phyloP scores from a whole-genome alignment of 495 filamentous ascomycete genomes.

The Lineolata rhizophorae region DNA sequence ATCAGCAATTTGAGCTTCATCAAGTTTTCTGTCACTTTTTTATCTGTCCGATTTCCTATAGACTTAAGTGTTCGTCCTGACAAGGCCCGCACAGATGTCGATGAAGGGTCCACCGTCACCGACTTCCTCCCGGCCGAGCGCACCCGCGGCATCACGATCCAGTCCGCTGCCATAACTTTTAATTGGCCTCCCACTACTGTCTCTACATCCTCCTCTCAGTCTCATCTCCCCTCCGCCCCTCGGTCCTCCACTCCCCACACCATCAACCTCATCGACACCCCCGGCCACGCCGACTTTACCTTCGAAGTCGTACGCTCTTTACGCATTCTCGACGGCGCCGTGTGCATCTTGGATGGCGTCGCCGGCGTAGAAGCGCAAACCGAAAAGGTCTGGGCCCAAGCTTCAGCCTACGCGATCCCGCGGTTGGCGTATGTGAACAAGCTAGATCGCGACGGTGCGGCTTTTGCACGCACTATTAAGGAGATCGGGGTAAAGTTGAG shows the following conservation, averaged over 20 bases:
- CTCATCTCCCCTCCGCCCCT: neutral
- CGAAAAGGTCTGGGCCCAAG: slow-evolving; percentile 89
- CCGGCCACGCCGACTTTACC: slow-evolving; percentile 94
- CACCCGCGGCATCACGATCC: slow-evolving; percentile 88
- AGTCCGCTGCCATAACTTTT: slow-evolving; percentile 92
- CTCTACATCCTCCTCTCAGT: slow-evolving; percentile 5
- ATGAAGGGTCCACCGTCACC: slow-evolving; percentile 91
- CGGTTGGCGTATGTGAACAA: slow-evolving; percentile 86
- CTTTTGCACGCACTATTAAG: slow-evolving; percentile 67
- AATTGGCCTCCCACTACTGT: slow-evolving; percentile 50
- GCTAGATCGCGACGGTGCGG: slow-evolving; percentile 81
- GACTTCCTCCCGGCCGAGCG: slow-evolving; percentile 94
- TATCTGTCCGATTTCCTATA: slow-evolving; percentile 1
- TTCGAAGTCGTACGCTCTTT: slow-evolving; percentile 91
- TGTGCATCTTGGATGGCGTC: slow-evolving; percentile 91
- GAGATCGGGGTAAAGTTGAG: slow-evolving; percentile 61
- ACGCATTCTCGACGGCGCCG: slow-evolving; percentile 80
- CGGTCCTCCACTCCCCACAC: slow-evolving; percentile 24
- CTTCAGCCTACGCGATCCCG: slow-evolving; percentile 65
- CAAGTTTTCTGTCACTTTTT: slow-evolving; percentile 3
- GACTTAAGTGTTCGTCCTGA: no score
- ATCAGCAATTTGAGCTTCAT: no score
- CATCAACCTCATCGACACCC: slow-evolving; percentile 93
- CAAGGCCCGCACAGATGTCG: slow-evolving; percentile 53
- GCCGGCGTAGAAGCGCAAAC: slow-evolving; percentile 97